Evolutionary conservation across 78 protist species (phyloP), one percentile per base, ranked within the genome.

Genomic region (Guillardia theta): DNA sequence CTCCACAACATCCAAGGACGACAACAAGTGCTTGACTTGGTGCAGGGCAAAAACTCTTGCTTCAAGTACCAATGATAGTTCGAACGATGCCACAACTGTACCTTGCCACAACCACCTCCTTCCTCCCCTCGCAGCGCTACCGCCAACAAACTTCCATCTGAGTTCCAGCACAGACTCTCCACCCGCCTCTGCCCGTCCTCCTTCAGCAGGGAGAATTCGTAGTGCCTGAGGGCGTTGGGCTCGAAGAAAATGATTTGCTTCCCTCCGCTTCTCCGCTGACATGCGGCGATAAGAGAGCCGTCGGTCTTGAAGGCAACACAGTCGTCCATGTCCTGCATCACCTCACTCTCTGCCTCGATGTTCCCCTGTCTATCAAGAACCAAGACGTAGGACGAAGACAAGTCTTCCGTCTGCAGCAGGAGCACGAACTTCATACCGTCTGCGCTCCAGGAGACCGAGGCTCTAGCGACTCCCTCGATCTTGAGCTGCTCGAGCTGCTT

Each of bases 31-130:
- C n/a, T n/a, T n/a, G n/a, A n/a, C n/a, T n/a, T n/a, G n/a, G 83
- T 6, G 0, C 36, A 22, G 0, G 83, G 36, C 41, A 70, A 15
- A 6, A 33, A 1, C 83, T 70, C 83, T 15, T 70, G 36, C 41
- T 70, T 70, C 36, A 70, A 43, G 83, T 70, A 70, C 83, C 83
- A 70, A 43, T 70, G 83, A 24, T 70, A 70, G 41, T 70, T 70
- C 21, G 83, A 24, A 43, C 83, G 83, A 6, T 24, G 83, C 83
- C 83, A 70, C 46, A 70, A 15, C 41, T 70, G 83, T 1, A 58
- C 39, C 2, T 24, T 0, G 6, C 27, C 70, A n/a, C n/a, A n/a
- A n/a, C n/a, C n/a, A 30, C 21, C 39, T 6, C 39, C 27, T 30
- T 58, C 70, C 6, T 24, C 21, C 1, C 70, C 70, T 36, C 45